These are phyloP conservation scores for Rhodotorula sp. DNA, from an alignment of 1,284 basidiomycete species.

Conservation along the genomic window DNA sequence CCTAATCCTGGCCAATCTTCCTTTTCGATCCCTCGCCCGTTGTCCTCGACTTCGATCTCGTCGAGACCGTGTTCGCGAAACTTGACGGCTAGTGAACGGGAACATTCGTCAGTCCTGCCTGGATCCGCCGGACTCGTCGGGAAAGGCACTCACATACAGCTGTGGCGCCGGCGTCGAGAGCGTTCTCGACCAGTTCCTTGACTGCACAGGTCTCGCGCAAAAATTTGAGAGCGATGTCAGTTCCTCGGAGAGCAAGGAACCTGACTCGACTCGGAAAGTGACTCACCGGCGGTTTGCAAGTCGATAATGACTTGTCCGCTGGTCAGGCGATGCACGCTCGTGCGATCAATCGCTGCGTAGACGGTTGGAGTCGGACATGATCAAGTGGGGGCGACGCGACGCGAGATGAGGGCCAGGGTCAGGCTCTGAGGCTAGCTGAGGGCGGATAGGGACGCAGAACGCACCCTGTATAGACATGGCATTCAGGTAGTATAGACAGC, in stretches of 20 bases:
- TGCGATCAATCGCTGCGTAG: slow-evolving; percentile 64
- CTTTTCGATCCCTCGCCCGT: slow-evolving; percentile 79
- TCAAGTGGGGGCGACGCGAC: slow-evolving; percentile 4
- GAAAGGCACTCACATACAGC: slow-evolving; percentile 65
- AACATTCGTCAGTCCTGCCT: neutral
- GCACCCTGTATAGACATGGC: slow-evolving; percentile 34
- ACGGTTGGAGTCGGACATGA: neutral
- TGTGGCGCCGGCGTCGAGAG: slow-evolving; percentile 86
- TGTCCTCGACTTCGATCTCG: slow-evolving; percentile 87
- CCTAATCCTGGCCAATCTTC: slow-evolving; percentile 76
- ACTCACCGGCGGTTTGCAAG: slow-evolving; percentile 60
- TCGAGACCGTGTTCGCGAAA: slow-evolving; percentile 86
- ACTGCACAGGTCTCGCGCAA: slow-evolving; percentile 57
- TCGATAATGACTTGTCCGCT: slow-evolving; percentile 95
- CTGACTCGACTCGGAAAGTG: neutral
- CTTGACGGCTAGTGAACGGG: slow-evolving; percentile 65
- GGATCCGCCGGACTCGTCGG: neutral
- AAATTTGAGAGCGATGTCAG: neutral
- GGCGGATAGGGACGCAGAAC: neutral
- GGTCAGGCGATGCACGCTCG: slow-evolving; percentile 78
- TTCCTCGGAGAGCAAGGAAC: too few species aligned
- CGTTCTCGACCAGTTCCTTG: slow-evolving; percentile 96
- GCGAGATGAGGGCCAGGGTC: neutral
- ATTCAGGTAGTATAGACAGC: neutral
- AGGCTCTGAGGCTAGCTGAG: neutral